A percentile compares a stretch with the other conserved stretches of the same genome.
These are phyloP conservation scores for Daucus carota DNA, from an alignment of 129 eudicot species.

Conservation along the genomic window DNA sequence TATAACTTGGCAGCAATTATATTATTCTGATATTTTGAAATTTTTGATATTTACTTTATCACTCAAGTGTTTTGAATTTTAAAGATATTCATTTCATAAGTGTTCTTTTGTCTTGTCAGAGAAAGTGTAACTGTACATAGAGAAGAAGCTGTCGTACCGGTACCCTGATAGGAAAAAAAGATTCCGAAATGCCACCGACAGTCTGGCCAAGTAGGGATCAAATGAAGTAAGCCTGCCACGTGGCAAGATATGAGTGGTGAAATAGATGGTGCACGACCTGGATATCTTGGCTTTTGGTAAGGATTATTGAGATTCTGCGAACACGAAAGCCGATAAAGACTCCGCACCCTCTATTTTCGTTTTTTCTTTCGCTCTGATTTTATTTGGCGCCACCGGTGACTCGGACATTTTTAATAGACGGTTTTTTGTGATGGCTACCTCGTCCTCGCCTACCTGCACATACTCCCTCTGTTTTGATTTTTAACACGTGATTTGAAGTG, in stretches of 20 bases:
- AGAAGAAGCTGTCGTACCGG: background rate
- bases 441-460: too few species aligned
- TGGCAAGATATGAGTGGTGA: background rate
- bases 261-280: background rate
- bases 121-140: background rate
- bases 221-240: background rate
- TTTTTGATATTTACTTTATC: too few species aligned
- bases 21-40: too few species aligned
- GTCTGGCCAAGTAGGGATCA: background rate
- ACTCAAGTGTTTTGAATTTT: too few species aligned
- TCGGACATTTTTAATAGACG: too few species aligned
- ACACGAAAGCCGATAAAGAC: background rate
- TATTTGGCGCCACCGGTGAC: too few species aligned
- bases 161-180: background rate
- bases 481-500: too few species aligned
- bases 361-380: background rate
- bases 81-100: too few species aligned
- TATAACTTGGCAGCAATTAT: too few species aligned
- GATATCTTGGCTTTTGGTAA: background rate
- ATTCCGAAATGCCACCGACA: background rate
- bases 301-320: background rate
- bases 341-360: background rate
- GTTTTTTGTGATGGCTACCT: too few species aligned
- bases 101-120: too few species aligned
- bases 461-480: too few species aligned